Evolutionary conservation across 176 grass and related monocot species (phyloP), one percentile per base, ranked within the genome.

Genomic region (Carex kokanica): DNA sequence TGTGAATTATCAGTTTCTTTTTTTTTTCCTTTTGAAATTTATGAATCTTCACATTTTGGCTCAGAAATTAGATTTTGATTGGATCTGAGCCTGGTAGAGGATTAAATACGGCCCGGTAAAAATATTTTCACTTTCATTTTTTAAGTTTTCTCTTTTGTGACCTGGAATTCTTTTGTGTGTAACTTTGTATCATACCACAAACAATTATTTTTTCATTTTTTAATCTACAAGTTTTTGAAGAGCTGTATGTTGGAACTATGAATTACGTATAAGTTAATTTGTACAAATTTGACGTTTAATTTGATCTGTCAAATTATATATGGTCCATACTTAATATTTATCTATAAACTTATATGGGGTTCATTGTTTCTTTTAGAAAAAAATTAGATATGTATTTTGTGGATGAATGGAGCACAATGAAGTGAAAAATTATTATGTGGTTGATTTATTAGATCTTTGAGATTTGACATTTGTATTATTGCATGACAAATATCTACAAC

Each of bases 11-110:
- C 60, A 56, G 54, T 49, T 81, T 81, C 14, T 9, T 61, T 72
- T 58, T 36, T 84, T 73, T 36, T 36, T 0, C 32, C 23, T 64
- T 84, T 75, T 68, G 51, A 83, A 66, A 40, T 66, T 71, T 60
- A 74, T 31, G 14, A 16, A 24, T 78, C 73, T 78, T 78, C 73
- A 58, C 54, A 45, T 40, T 43, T 84, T 52, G 65, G 70, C 83
- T 84, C 32, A 29, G 56, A 83, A 83, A 72, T 58, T 67, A 75
- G 27, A 84, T 84, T 84, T 84, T 84, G 63, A 84, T 43, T 84
- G 80, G 41, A 65, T 67, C 41, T 66, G 57, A 29, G 80, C 80
- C 63, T 65, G 41, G 18, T 47, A 32, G 61, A 82, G 43, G 80
- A 51, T 65, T 25, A 52, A 63, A 52, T 52, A 82, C 51, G 15